A percentile compares a stretch with the other conserved stretches of the same genome.
phyloP scores from a whole-genome alignment of 2,329 filamentous ascomycete species.

The Cytospora leucostoma region DNA sequence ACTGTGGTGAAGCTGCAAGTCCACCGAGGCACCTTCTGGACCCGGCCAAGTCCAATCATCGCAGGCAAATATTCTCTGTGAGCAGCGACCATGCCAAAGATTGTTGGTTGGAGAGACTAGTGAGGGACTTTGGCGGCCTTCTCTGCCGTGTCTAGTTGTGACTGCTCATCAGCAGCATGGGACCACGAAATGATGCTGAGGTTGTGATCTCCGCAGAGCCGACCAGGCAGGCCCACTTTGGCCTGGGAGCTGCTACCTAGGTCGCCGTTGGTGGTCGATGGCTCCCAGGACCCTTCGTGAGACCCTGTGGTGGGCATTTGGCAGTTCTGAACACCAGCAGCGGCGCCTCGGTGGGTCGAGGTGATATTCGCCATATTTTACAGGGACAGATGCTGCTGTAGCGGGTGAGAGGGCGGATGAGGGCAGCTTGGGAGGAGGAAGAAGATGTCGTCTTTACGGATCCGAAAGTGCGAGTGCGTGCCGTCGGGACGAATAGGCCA shows the following conservation, averaged over 20 bases:
- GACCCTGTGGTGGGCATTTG: not conserved
- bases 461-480: slow-evolving; percentile 17
- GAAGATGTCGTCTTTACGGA: slow-evolving; percentile 15
- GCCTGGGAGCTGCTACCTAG: slow-evolving; percentile 10
- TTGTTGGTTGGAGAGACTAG: slow-evolving; percentile 14
- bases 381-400: not conserved
- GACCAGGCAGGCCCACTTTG: slow-evolving; percentile 17
- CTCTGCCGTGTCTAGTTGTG: slow-evolving; percentile 12
- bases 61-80: slow-evolving; percentile 16
- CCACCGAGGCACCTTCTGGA: slow-evolving; percentile 24
- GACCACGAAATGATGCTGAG: slow-evolving; percentile 20
- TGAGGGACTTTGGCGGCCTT: slow-evolving; percentile 12
- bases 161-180: slow-evolving; percentile 19
- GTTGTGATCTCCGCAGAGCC: slow-evolving; percentile 19
- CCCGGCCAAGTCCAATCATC: slow-evolving; percentile 21
- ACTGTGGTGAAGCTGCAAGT: slow-evolving; percentile 10
- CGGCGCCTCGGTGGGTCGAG: slow-evolving; percentile 4
- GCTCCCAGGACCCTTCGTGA: slow-evolving; percentile 16
- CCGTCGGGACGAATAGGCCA: slow-evolving; percentile 20
- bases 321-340: not conserved
- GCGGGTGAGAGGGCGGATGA: slow-evolving; percentile 13
- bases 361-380: slow-evolving; percentile 2
- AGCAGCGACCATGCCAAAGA: slow-evolving; percentile 11
- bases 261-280: slow-evolving; percentile 17
- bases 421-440: not conserved